Base-by-base conservation (phyloP, 2,329 filamentous ascomycete species). In the Ceratocystis cacaofunesta region DNA sequence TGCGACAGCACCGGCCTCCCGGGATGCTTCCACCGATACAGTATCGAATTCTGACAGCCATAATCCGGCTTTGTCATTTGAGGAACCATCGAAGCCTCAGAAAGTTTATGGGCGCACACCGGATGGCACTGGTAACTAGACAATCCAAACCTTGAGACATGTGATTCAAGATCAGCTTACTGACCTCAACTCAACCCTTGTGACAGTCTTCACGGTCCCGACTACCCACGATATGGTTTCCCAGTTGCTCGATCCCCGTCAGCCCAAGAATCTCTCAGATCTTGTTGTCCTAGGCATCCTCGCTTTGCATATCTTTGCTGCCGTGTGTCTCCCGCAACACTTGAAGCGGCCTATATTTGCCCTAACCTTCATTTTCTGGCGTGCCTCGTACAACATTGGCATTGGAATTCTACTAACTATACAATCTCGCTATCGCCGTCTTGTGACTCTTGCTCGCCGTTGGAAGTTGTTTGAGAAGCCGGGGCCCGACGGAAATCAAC, bases 141-240 rank as follows among this genome's bases (percentile, higher is more conserved):
- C 15, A 30, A 41, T 28, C 46, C 48, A n/a, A 22, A 6, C 12
- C 22, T 62, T 12, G 19, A 7, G 12, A 2, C 60, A 22, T 44
- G 1, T 17, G 6, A 19, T 2, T 15, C 19, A 25, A 10, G 12
- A 28, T 19, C 28, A 52, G 15, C n/a, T 22, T 22, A 19, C 52
- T 30, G 15, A 61, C 28, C 22, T 17, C n/a, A 44, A 61, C 30
- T 22, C 17, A 46, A 36, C 41, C 52, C 22, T 44, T 1, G 6
- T 46, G 69, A 61, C 72, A 97, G 94, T 96, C 71, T 99, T 99
- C 74, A 88, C 90, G 67, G 94, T 99, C 65, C 94, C 94, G 61
- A 87, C 90, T 68, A 99, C 94, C 66, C 91, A 96, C 80, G 94
- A 99, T 77, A 97, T 99, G 94, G 92, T 99, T 71, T 95, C 92